phyloP scores from a whole-genome alignment of 2,329 filamentous ascomycete genomes.

The Colletotrichum acutatum region DNA sequence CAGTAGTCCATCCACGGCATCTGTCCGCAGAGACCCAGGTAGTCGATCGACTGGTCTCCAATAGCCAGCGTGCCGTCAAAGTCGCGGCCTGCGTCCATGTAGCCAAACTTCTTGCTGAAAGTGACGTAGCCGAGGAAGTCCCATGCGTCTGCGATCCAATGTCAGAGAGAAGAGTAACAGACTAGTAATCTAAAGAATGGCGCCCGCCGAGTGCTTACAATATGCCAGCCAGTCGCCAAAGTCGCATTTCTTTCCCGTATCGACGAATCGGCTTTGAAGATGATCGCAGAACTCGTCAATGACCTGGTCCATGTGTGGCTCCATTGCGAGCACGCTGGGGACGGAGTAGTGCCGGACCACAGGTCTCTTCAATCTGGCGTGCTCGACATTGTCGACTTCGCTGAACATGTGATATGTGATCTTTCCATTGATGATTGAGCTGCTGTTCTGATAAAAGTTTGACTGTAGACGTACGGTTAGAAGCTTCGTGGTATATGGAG shows the following conservation, averaged over 20 bases:
- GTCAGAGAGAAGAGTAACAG: too few relatives aligned
- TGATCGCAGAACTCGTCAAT: slow-evolving; percentile 43
- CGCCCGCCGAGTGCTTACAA: slow-evolving; percentile 38
- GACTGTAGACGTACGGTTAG: too few relatives aligned
- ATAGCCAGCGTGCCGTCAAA: slow-evolving; percentile 48
- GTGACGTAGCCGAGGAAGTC: slow-evolving; percentile 54
- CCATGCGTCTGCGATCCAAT: slow-evolving; percentile 38
- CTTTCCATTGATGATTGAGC: slow-evolving; percentile 46
- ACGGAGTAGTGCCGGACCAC: slow-evolving; percentile 49
- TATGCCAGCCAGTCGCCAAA: slow-evolving; percentile 41
- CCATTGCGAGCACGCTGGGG: slow-evolving; percentile 41
- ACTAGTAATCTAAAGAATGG: too few relatives aligned
- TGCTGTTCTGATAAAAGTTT: slow-evolving; percentile 50
- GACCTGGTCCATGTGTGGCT: slow-evolving; percentile 45
- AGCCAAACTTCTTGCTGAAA: slow-evolving; percentile 54
- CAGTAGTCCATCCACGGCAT: slow-evolving; percentile 41
- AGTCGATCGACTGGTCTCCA: slow-evolving; percentile 44
- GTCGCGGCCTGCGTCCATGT: slow-evolving; percentile 51
- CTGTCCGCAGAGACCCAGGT: slow-evolving; percentile 45
- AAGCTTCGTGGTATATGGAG: too few relatives aligned
- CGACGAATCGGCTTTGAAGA: slow-evolving; percentile 44
- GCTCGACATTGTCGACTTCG: slow-evolving; percentile 44
- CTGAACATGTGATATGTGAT: slow-evolving; percentile 52
- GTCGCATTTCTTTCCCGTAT: slow-evolving; percentile 34
- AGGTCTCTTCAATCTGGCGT: slow-evolving; percentile 49